These are phyloP conservation scores for Alisma plantagoaquatica DNA, from an alignment of 106 monocot species.

Conservation along the genomic window DNA sequence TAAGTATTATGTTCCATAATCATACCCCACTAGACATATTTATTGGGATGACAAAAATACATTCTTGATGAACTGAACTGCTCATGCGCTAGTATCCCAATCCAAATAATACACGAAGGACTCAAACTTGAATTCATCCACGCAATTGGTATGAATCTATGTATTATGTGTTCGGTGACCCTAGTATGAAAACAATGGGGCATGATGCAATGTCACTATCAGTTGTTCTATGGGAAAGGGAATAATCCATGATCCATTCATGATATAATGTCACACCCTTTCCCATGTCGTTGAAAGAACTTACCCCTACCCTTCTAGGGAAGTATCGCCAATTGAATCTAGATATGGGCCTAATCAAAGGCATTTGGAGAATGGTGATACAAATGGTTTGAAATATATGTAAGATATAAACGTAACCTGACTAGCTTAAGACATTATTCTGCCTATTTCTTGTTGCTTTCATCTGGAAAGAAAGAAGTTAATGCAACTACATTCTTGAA, in stretches of 20 bases:
- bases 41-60: no score
- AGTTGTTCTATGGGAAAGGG: conserved; percentile 74
- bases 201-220: conserved; percentile 96
- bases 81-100: no score
- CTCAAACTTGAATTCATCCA: no score
- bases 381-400: no score
- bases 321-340: conserved; percentile 89
- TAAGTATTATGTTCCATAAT: no score
- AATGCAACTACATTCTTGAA: background rate
- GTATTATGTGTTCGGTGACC: conserved; percentile 92
- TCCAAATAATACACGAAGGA: no score
- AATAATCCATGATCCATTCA: conserved; percentile 56
- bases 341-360: conserved; percentile 83
- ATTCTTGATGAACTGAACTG: no score
- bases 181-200: conserved; percentile 64
- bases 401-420: no score
- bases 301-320: conserved; percentile 36
- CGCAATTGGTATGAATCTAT: conserved; percentile 97
- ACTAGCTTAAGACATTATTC: no score
- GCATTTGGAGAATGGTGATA: conserved; percentile 90
- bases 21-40: no score
- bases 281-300: conserved; percentile 85
- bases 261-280: conserved; percentile 87
- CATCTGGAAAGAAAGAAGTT: background rate
- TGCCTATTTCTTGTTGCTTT: no score